phyloP scores from a whole-genome alignment of 371 early-diverging fungal genomes.

The Mucor plumbeus region DNA sequence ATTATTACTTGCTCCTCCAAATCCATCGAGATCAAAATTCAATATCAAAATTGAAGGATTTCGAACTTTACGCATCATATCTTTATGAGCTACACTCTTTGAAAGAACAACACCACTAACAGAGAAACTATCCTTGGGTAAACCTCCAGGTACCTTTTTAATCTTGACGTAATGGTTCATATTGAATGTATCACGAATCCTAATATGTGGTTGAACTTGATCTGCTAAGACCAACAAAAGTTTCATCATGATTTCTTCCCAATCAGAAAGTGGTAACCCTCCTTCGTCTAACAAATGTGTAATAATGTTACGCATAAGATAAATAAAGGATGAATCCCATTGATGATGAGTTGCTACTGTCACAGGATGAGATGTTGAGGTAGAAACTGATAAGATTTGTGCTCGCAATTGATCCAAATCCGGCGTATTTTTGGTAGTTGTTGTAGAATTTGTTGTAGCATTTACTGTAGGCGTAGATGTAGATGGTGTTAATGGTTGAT shows the following conservation, averaged over 20 bases:
- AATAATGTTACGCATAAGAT: constrained; percentile 23
- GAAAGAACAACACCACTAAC: constrained; percentile 86
- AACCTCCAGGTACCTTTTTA: constrained; percentile 90
- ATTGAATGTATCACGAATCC: constrained; percentile 82
- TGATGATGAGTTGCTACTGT: constrained; percentile 16
- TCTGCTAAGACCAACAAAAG: constrained; percentile 70
- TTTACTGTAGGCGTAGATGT: neutral
- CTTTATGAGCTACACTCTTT: constrained; percentile 88
- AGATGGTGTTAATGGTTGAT: constrained; percentile 15
- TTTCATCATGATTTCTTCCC: constrained; percentile 69
- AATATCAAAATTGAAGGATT: constrained; percentile 85
- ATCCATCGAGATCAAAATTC: constrained; percentile 86
- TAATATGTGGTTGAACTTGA: constrained; percentile 70
- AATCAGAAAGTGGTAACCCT: constrained; percentile 28
- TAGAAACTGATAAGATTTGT: constrained; percentile 6
- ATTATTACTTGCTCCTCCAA: constrained; percentile 28
- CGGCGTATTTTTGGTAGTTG: constrained; percentile 6
- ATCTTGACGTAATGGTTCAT: constrained; percentile 90
- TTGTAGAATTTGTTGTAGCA: neutral
- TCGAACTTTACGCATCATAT: constrained; percentile 72
- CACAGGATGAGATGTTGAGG: constrained; percentile 3
- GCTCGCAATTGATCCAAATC: constrained; percentile 20
- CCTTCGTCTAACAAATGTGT: constrained; percentile 19
- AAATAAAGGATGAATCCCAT: constrained; percentile 28
- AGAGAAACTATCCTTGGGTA: constrained; percentile 75